phyloP scores from a whole-genome alignment of 805 yeast species.

The Barnettozyma vustinii region DNA sequence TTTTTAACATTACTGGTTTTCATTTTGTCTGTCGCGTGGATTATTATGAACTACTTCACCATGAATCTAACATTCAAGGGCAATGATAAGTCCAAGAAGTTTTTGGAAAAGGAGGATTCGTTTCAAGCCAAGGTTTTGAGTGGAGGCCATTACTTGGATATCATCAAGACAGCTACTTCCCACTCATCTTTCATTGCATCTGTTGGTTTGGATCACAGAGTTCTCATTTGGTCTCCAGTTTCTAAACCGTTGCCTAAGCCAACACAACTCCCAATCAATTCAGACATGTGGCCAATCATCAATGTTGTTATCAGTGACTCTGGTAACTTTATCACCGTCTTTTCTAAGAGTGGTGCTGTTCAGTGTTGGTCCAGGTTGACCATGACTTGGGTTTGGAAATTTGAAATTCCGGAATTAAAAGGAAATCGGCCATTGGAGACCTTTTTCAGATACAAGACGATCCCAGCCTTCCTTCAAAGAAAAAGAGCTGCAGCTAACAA shows the following conservation, averaged over 20 bases:
- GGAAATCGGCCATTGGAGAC: constrained; percentile 42
- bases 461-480: constrained; percentile 37
- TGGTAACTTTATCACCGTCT: constrained; percentile 53
- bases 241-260: constrained; percentile 42
- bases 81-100: constrained; percentile 17
- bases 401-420: constrained; percentile 32
- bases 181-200: constrained; percentile 58
- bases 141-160: constrained; percentile 57
- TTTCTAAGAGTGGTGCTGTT: constrained; percentile 46
- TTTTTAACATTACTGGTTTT: constrained; percentile 46
- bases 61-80: constrained; percentile 12
- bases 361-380: constrained; percentile 56
- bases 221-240: constrained; percentile 71
- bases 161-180: constrained; percentile 55
- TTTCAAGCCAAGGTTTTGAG: constrained; percentile 37
- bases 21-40: constrained; percentile 42
- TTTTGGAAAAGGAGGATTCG: constrained; percentile 16
- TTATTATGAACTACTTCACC: constrained; percentile 38
- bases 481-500: constrained; percentile 20
- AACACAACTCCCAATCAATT: constrained; percentile 35
- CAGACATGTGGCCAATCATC: constrained; percentile 57
- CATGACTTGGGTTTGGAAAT: constrained; percentile 54
- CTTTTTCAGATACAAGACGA: constrained; percentile 53
- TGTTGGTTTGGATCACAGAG: constrained; percentile 67
- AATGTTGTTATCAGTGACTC: constrained; percentile 50